Percentiles rank a stretch among this genome's conserved stretches.
These are phyloP conservation scores for Syncephalastrum monosporum DNA, from an alignment of 371 early-diverging fungal genomes.

Conservation along the genomic window DNA sequence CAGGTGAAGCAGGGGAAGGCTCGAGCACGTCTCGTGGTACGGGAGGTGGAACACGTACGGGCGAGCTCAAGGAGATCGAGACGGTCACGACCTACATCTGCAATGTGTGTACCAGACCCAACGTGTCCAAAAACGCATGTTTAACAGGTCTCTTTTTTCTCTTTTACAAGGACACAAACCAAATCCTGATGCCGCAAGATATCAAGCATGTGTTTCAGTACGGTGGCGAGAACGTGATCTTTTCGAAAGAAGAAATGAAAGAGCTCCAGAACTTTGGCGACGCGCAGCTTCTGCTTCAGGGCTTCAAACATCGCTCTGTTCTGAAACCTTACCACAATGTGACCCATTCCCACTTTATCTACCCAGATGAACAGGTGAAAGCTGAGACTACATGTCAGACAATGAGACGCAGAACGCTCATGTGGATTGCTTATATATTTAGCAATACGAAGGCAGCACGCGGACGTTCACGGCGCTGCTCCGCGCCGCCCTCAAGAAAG, in stretches of 20 bases:
- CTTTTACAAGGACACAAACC: conserved; percentile 40
- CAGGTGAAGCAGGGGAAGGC: too few species aligned
- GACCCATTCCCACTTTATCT: conserved; percentile 64
- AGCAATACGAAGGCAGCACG: conserved; percentile 63
- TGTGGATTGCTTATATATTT: not conserved
- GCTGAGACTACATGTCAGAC: not conserved
- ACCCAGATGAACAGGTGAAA: conserved; percentile 71
- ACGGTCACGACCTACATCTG: conserved; percentile 59
- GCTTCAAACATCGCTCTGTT: conserved; percentile 52
- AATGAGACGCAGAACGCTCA: not conserved
- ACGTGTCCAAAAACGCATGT: too few species aligned
- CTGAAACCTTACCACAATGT: conserved; percentile 57
- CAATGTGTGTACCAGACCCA: conserved; percentile 16
- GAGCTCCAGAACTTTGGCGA: conserved; percentile 34
- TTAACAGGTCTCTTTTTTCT: too few species aligned
- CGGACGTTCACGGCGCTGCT: conserved; percentile 65
- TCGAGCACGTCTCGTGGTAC: too few species aligned
- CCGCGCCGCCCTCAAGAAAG: conserved; percentile 43
- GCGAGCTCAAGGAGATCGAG: conserved; percentile 39
- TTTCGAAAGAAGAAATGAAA: conserved; percentile 58
- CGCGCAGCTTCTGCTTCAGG: conserved; percentile 40
- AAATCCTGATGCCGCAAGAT: conserved; percentile 51
- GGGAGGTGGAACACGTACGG: too few species aligned
- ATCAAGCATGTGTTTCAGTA: conserved; percentile 55
- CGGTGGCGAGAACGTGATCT: conserved; percentile 61